Evolutionary conservation across 2,329 filamentous ascomycete species (phyloP).

Genomic region (Gliomastix tumulicola): DNA sequence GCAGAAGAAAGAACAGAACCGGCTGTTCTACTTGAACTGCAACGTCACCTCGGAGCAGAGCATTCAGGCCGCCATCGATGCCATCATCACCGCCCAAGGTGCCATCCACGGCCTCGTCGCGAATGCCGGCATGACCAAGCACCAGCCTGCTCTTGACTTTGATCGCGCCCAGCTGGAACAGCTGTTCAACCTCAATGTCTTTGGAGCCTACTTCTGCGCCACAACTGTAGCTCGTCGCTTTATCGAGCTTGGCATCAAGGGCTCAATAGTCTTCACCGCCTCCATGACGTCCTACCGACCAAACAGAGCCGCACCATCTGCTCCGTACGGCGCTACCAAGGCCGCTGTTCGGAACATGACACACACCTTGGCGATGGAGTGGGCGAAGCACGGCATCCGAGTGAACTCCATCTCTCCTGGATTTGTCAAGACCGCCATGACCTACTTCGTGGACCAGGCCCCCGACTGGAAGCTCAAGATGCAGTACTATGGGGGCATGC

Average conservation of each 20-base stretch:
- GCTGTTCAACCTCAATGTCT: slow-evolving; percentile 28
- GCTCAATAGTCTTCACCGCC: slow-evolving; percentile 35
- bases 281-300: slow-evolving; percentile 40
- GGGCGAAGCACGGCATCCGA: slow-evolving; percentile 34
- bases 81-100: slow-evolving; percentile 31
- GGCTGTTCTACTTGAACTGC: slow-evolving; percentile 22
- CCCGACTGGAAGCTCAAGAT: slow-evolving; percentile 48
- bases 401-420: slow-evolving; percentile 40
- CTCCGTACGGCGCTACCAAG: slow-evolving; percentile 38
- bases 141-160: slow-evolving; percentile 41
- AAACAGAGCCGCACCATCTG: slow-evolving; percentile 42
- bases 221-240: slow-evolving; percentile 34
- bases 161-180: slow-evolving; percentile 14
- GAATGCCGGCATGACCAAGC: slow-evolving; percentile 43
- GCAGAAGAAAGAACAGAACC: slow-evolving; percentile 27
- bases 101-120: slow-evolving; percentile 39
- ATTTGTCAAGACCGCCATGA: slow-evolving; percentile 35
- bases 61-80: slow-evolving; percentile 20
- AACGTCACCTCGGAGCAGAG: slow-evolving; percentile 1
- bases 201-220: slow-evolving; percentile 33
- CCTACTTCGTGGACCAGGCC: slow-evolving; percentile 27
- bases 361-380: slow-evolving; percentile 36
- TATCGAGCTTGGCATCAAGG: slow-evolving; percentile 23
- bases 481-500: slow-evolving; percentile 49
- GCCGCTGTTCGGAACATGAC: slow-evolving; percentile 31